Conservation (phyloP, 768 basidiomycete species). For the Terana coerulea region DNA sequence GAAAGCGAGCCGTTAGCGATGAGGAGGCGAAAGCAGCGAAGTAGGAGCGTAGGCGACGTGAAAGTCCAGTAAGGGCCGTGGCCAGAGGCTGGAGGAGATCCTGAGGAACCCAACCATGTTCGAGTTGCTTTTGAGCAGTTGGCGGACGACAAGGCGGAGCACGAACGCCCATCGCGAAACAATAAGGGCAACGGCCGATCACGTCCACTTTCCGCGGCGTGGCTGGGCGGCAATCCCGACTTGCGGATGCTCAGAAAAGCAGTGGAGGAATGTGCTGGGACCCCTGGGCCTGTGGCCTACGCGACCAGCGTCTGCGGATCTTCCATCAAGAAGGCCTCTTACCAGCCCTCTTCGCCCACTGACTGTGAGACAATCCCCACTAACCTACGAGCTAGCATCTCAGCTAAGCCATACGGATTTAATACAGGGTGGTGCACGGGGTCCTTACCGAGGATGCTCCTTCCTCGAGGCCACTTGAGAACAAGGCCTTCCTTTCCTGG, state of each 20-base stretch:
- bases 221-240: no score
- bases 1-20: no score
- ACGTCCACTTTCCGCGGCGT: neutral
- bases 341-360: neutral
- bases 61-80: neutral
- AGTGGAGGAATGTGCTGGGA: no score
- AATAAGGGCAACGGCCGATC: neutral
- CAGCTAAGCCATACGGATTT: neutral
- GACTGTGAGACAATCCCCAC: neutral
- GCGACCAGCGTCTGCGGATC: neutral
- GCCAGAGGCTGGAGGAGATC: neutral
- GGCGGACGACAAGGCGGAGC: neutral
- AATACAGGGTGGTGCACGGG: neutral
- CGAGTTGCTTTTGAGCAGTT: slow-evolving; percentile 1
- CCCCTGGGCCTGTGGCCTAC: neutral
- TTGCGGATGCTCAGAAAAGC: no score
- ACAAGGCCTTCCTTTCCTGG: slow-evolving; percentile 3
- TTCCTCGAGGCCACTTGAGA: slow-evolving; percentile 1
- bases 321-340: neutral
- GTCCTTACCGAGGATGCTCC: neutral
- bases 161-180: neutral
- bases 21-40: no score
- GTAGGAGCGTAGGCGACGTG: no score
- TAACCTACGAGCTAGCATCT: neutral
- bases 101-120: neutral